Base-by-base conservation (phyloP, 2,329 filamentous ascomycete species). In the Aspergillus udagawae region DNA sequence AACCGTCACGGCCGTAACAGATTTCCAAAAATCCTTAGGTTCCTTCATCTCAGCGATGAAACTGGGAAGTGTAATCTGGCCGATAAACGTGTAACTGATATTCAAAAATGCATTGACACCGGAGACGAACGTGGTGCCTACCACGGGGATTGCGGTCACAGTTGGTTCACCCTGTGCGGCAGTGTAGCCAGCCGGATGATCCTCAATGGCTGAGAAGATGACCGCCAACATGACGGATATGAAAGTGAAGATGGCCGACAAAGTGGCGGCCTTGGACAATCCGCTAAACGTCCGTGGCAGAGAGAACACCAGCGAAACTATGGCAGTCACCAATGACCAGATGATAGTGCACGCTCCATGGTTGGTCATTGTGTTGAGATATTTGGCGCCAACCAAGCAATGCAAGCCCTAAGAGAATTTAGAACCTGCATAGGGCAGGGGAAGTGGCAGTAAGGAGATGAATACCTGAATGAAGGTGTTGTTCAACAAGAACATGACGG, bases 71-170 rank as follows among this genome's bases (percentile, higher is more conserved):
- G 92, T 96, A 67, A 96, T 96, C 72, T 97, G 92, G 0, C 92
- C 92, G 64, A 97, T 96, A 70, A 97, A 96, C 0, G 92, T 96
- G 73, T 96, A 97, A 75, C 87, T 91, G 70, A 97, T 97, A 75
- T 97, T 97, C 72, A 97, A 82, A 75, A 96, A 96, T 0, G 92
- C 92, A 53, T 86, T 91, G 82, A 96, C 87, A 23, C 87, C 92
- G 2, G 82, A 79, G 3, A 96, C 90, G 65, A 95, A 96, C 0
- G 88, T 89, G 0, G 91, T 95, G 20, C 87, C 84, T 2, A 80
- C 73, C 2, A 86, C 75, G 0, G 92, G 89, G 21, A 92, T 70
- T 0, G 85, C 85, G 0, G 86, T 85, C 5, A 94, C 87, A 7
- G 83, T 80, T 0, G 89, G 87, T 5, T 85, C 81, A 1, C 90